A percentile compares a stretch with the other conserved stretches of the same genome.
These are phyloP conservation scores for Candida silvicultrix DNA, from an alignment of 805 yeast species.

Conservation along the genomic window DNA sequence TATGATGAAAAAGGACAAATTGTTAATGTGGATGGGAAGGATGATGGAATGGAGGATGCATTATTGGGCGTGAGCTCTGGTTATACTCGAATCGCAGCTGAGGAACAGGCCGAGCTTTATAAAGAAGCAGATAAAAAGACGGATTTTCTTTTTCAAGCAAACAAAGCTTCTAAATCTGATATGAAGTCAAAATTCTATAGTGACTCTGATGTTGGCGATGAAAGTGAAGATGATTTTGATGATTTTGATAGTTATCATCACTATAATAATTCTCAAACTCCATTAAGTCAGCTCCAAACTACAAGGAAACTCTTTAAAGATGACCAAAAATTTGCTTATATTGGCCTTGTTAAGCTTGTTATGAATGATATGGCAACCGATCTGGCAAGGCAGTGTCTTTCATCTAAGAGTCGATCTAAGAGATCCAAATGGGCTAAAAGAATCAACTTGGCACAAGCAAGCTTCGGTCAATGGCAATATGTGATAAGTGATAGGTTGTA, in stretches of 20 bases:
- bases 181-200: neutral
- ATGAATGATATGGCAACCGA: slow-evolving; percentile 77
- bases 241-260: slow-evolving; percentile 23
- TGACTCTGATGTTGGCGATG: slow-evolving; percentile 25
- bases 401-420: slow-evolving; percentile 39
- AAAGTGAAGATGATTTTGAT: slow-evolving; percentile 33
- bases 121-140: slow-evolving; percentile 47
- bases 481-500: slow-evolving; percentile 65
- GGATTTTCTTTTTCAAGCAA: slow-evolving; percentile 41
- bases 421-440: slow-evolving; percentile 45
- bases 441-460: slow-evolving; percentile 63
- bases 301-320: slow-evolving; percentile 80
- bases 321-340: slow-evolving; percentile 84
- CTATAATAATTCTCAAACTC: slow-evolving; percentile 26
- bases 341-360: slow-evolving; percentile 73
- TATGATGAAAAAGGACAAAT: slow-evolving; percentile 68
- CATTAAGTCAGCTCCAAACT: slow-evolving; percentile 64
- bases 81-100: slow-evolving; percentile 84
- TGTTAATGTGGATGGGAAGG: slow-evolving; percentile 3
- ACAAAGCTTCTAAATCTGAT: neutral
- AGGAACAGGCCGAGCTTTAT: slow-evolving; percentile 77
- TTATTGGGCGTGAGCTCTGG: slow-evolving; percentile 45
- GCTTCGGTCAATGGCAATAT: slow-evolving; percentile 81
- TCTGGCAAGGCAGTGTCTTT: slow-evolving; percentile 50
- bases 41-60: slow-evolving; percentile 12